Conservation (phyloP, 1,284 basidiomycete species). For the Microbotryomycetes sp. region DNA sequence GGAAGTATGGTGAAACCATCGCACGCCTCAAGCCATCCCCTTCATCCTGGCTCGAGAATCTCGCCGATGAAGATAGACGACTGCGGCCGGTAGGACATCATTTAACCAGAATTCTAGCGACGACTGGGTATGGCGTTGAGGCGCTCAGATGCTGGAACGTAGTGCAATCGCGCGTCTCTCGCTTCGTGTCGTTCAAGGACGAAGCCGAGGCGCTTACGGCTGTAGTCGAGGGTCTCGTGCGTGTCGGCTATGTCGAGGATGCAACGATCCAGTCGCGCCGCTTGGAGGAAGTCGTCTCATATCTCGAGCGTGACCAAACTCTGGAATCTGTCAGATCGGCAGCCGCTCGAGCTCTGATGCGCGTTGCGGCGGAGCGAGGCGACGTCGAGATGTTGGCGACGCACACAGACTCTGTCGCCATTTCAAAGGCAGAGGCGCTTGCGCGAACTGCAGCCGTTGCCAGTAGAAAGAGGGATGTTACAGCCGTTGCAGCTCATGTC, state of each 20-base stretch:
- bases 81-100: neutral
- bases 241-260: constrained; percentile 8
- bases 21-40: constrained; percentile 9
- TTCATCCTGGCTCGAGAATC: neutral
- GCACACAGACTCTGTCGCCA: neutral
- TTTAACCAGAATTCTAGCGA: neutral
- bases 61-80: neutral
- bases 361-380: constrained; percentile 13
- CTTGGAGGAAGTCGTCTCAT: constrained; percentile 3
- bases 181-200: neutral
- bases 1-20: constrained; percentile 18
- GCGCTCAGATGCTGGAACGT: neutral
- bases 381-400: neutral
- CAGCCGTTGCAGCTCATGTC: neutral
- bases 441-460: neutral
- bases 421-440: neutral
- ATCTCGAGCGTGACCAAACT: too few relatives aligned
- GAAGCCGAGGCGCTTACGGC: constrained; percentile 3
- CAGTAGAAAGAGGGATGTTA: neutral
- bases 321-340: neutral
- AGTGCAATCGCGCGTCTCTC: neutral
- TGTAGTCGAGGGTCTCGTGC: constrained; percentile 17
- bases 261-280: neutral
- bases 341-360: neutral
- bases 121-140: neutral